phyloP scores from a whole-genome alignment of 2,329 filamentous ascomycete genomes.

The Alternaria sp. region DNA sequence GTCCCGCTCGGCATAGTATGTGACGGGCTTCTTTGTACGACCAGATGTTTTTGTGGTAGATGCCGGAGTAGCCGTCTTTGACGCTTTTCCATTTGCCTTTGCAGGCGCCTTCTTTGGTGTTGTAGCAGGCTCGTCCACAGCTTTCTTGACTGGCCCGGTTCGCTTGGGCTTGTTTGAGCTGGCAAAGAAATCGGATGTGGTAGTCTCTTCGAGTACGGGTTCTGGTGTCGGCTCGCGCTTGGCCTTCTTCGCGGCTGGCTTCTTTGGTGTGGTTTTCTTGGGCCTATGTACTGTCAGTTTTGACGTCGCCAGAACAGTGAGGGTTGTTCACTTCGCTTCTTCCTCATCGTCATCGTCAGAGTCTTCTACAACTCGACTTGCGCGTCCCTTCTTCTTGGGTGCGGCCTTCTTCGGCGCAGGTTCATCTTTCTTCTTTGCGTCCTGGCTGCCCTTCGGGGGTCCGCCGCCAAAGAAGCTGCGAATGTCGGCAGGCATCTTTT shows the following conservation, averaged over 20 bases:
- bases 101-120: constrained; percentile 49
- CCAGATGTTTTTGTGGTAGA: constrained; percentile 49
- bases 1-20: constrained; percentile 64
- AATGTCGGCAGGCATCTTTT: constrained; percentile 91
- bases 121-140: constrained; percentile 40
- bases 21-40: constrained; percentile 55
- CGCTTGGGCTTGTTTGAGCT: constrained; percentile 65
- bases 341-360: constrained; percentile 68
- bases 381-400: constrained; percentile 55
- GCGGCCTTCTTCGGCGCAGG: constrained; percentile 48
- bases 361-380: constrained; percentile 69
- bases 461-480: constrained; percentile 89
- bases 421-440: constrained; percentile 43
- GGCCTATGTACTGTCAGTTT: constrained; percentile 43
- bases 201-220: constrained; percentile 65
- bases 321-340: constrained; percentile 41
- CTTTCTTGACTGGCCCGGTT: constrained; percentile 53
- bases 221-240: constrained; percentile 60
- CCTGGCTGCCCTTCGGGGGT: constrained; percentile 63
- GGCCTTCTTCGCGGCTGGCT: constrained; percentile 65
- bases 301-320: constrained; percentile 4
- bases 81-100: constrained; percentile 43
- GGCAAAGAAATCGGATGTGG: constrained; percentile 70
- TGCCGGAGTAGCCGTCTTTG: constrained; percentile 47
- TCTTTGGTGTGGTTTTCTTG: constrained; percentile 62